Base-by-base conservation (phyloP, 2,329 filamentous ascomycete genomes). In the Nigrograna mackinnonii region DNA sequence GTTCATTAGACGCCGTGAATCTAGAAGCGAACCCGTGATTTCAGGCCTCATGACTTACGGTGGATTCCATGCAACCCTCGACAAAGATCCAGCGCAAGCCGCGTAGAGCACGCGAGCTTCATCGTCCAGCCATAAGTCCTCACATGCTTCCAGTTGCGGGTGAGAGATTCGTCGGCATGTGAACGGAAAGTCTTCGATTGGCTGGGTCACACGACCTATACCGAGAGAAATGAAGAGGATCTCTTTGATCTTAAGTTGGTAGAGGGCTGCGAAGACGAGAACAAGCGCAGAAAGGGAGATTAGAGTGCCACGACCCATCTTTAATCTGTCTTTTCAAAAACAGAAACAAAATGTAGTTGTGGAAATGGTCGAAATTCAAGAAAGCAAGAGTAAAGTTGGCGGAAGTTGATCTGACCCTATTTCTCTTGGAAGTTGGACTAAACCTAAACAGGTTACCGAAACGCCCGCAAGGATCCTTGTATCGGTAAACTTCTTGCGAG, bases 61-160 rank as follows among this genome's bases (percentile, higher is more conserved):
- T 31, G 49, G 57, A 36, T 54, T 63, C 59, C 62, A 65, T 7
- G 46, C 50, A 36, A 55, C 22, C 6, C 58, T 46, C 6, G 41
- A 33, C 21, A 44, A 26, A 0, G 57, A 58, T 4, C 58, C 58
- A 4, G 57, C 49, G 45, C 62, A 65, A 6, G 58, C 62, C 9
- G 59, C 62, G 46, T 65, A 65, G 14, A 65, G 9, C 2, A 52
- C 46, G 13, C 60, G 44, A 4, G 41, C 52, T 16, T 58, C 39
- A 36, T 58, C 43, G 33, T 65, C 60, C 5, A 65, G 48, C 59
- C 62, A 65, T 3, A 65, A 31, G 30, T 65, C 60, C 41, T 64
- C 62, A 33, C 60, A 64, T 4, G 49, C 60, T 32, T 62, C 54
- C 13, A 65, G 38, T 3, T 48, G 47, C 7, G 58, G 49, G 42